Conservation (phyloP, 129 eudicot species). For the Chrysanthemum lavandulifolium region DNA sequence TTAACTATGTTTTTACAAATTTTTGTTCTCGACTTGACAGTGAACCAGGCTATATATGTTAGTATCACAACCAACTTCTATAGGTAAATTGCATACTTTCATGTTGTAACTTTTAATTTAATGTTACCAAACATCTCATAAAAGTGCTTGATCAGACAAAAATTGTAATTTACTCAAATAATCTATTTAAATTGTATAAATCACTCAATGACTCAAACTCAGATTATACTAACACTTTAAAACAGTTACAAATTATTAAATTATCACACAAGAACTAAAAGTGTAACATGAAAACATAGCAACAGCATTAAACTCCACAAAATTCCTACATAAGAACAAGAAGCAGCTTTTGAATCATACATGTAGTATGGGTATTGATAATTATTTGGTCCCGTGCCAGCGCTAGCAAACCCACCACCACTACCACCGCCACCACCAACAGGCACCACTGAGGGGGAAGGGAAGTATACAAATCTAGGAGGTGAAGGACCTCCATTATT, state of each 20-base stretch:
- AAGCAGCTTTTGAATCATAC: slow-evolving; percentile 42
- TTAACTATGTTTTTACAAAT: too few species aligned
- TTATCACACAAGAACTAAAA: background rate
- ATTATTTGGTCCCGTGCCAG: slow-evolving; percentile 27
- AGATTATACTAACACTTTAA: too few species aligned
- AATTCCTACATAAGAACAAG: background rate
- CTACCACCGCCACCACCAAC: slow-evolving; percentile 13
- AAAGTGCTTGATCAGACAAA: too few species aligned
- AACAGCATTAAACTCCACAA: slow-evolving; percentile 12
- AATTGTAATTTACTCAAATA: background rate
- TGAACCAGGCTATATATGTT: too few species aligned
- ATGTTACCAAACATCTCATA: too few species aligned
- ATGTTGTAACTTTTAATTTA: too few species aligned
- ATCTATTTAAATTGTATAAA: too few species aligned
- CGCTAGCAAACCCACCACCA: background rate
- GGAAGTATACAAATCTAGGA: slow-evolving; percentile 36
- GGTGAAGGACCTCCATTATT: slow-evolving; percentile 35
- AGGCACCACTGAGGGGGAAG: slow-evolving; percentile 16
- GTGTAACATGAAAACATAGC: slow-evolving; percentile 1
- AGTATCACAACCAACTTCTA: too few species aligned
- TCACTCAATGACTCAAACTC: background rate
- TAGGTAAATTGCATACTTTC: too few species aligned
- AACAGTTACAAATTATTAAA: too few species aligned
- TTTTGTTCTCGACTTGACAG: too few species aligned
- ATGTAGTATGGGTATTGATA: slow-evolving; percentile 50